Base-by-base conservation (phyloP, 768 basidiomycete species). In the Boletus pseudopeckii region DNA sequence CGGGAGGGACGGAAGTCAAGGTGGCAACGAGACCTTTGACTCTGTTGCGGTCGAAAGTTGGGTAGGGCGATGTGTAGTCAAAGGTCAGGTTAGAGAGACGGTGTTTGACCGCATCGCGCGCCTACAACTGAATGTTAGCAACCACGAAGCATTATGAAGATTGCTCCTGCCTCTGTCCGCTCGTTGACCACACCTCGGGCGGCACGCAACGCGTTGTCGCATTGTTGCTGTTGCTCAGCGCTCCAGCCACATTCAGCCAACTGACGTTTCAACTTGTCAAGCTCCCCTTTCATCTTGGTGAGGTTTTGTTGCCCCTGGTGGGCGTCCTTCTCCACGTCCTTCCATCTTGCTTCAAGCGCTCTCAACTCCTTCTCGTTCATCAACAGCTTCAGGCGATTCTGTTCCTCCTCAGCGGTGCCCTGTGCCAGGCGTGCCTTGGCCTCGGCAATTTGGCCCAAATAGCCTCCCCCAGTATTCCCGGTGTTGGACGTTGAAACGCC, bases 361-460 rank as follows among this genome's bases (percentile, higher is more conserved):
- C 82, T 84, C 45, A 98, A 68, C 67, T 97, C 96, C 59, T 84
- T 85, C 71, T 91, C 81, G 28, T 79, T 78, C 78, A 93, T 86
- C 2, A 72, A 80, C 37, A 97, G 80, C 67, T 88, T 86, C 41
- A 86, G 76, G 42, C 84, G 84, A 49, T 77, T 81, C 65, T 95
- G 91, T 63, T 95, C 87, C 59, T 91, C 90, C 61, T 94, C 93
- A 0, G 94, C 86, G 8, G 80, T 75, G 0, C 85, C 87, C 49
- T 90, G 87, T 0, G 92, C 84, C 0, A 88, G 72, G 3, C 84
- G 82, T 2, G 82, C 82, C 61, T 85, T 84, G 0, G 94, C 90
- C 14, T 91, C 85, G 1, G 94, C 90, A 39, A 99, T 81, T 68
- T 98, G 95, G 18, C 94, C 97, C 84, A 98, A 88, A 70, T 98